Conservation (phyloP, 768 basidiomycete genomes). For the Calocera viscosa region DNA sequence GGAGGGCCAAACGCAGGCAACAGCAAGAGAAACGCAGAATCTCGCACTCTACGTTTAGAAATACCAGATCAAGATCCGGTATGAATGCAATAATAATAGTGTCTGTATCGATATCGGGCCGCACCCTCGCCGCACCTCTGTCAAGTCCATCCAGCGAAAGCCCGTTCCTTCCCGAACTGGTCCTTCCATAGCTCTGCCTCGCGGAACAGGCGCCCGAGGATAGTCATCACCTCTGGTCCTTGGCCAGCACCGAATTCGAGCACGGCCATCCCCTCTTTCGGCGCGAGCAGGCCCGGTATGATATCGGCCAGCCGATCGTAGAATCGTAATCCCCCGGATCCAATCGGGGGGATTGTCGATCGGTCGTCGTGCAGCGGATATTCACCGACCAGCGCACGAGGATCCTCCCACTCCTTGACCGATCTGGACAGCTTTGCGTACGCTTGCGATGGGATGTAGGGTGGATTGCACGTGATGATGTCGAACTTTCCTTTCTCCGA, state of each 20-base stretch:
- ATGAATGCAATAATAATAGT: neutral
- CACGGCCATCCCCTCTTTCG: conserved; percentile 44
- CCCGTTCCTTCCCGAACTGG: conserved; percentile 63
- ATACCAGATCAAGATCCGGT: neutral
- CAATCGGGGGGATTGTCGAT: conserved; percentile 15
- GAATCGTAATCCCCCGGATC: conserved; percentile 44
- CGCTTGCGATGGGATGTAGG: conserved; percentile 63
- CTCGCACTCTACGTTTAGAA: neutral
- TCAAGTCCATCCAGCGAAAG: conserved; percentile 34
- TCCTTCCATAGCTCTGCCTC: conserved; percentile 59
- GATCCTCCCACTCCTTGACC: conserved; percentile 71
- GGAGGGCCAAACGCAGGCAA: neutral
- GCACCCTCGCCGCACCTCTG: neutral
- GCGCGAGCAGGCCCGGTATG: conserved; percentile 43
- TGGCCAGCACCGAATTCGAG: conserved; percentile 73
- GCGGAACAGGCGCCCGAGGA: conserved; percentile 32
- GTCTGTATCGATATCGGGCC: neutral
- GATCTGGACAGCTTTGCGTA: conserved; percentile 52
- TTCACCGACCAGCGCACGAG: conserved; percentile 67
- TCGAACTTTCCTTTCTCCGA: conserved; percentile 40
- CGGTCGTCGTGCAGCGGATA: conserved; percentile 29
- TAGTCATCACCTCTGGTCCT: conserved; percentile 45
- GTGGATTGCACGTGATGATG: conserved; percentile 72
- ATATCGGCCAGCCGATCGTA: conserved; percentile 61
- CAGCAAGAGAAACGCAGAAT: neutral